Percentiles rank a stretch among this genome's conserved stretches.
Conservation (phyloP, 306 rosid species). For the Vicia villosa region DNA sequence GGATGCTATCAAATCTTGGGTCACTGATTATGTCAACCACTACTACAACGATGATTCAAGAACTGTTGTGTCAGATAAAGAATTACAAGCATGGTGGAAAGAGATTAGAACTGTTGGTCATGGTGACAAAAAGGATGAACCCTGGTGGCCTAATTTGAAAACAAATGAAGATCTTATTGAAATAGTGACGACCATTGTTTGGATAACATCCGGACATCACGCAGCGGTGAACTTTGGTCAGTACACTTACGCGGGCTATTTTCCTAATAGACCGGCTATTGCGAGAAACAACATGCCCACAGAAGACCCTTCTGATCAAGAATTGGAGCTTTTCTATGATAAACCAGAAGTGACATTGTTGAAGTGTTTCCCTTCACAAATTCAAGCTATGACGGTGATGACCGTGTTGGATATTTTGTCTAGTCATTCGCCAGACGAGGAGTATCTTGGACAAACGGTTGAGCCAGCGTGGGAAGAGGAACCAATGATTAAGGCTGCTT, state of each 20-base stretch:
- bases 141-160: slow-evolving; percentile 59
- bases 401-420: slow-evolving; percentile 49
- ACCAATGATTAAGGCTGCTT: too few relatives aligned
- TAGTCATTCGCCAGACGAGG: slow-evolving; percentile 54
- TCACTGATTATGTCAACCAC: too few relatives aligned
- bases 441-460: too few relatives aligned
- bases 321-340: slow-evolving; percentile 38
- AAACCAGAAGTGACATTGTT: slow-evolving; percentile 45
- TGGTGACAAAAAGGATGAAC: slow-evolving; percentile 53
- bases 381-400: slow-evolving; percentile 51
- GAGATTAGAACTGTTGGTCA: slow-evolving; percentile 51
- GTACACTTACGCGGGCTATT: too few relatives aligned
- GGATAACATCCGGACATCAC: too few relatives aligned
- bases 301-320: slow-evolving; percentile 40
- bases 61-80: too few relatives aligned
- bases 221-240: too few relatives aligned
- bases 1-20: too few relatives aligned
- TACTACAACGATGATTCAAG: too few relatives aligned
- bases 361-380: slow-evolving; percentile 45
- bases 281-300: slow-evolving; percentile 43
- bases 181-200: slow-evolving; percentile 44
- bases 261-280: too few relatives aligned
- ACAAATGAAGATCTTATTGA: slow-evolving; percentile 38
- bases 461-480: too few relatives aligned
- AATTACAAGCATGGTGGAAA: slow-evolving; percentile 88